These are phyloP conservation scores for Linderina pennispora DNA, from an alignment of 192 early-diverging fungal genomes.

Conservation along the genomic window DNA sequence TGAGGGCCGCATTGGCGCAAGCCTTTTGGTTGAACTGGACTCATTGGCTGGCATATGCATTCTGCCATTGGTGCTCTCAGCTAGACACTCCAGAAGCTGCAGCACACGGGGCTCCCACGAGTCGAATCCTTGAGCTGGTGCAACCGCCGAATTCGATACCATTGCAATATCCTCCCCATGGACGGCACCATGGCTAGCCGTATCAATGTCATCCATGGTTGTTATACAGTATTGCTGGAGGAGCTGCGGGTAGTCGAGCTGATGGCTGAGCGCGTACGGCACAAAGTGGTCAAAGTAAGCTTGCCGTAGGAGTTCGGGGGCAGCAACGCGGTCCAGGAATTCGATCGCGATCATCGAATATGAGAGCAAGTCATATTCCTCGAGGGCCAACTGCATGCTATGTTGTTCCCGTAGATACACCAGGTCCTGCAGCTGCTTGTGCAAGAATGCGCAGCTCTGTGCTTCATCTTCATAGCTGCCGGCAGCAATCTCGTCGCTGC, in stretches of 20 bases:
- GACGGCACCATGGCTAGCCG: conserved; percentile 3
- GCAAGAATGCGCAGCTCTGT: conserved; percentile 21
- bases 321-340: conserved; percentile 55
- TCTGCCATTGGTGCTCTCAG: neutral
- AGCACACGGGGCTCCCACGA: conserved; percentile 58
- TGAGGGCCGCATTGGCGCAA: conserved; percentile 2
- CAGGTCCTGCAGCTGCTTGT: conserved; percentile 52
- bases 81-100: conserved; percentile 14
- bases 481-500: neutral
- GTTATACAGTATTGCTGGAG: conserved; percentile 53
- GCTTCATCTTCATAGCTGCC: neutral
- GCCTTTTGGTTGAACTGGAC: too few species aligned
- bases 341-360: conserved; percentile 46
- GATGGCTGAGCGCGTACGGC: conserved; percentile 51
- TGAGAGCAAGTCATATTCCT: conserved; percentile 47
- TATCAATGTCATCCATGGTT: conserved; percentile 45
- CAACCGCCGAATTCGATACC: neutral
- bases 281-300: conserved; percentile 52
- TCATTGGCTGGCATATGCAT: neutral
- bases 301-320: conserved; percentile 51
- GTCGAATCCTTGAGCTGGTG: neutral
- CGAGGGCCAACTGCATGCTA: conserved; percentile 36
- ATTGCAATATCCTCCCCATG: neutral
- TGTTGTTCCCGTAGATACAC: conserved; percentile 50
- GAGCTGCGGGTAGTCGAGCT: conserved; percentile 47